phyloP scores from a whole-genome alignment of 2,329 filamentous ascomycete species.

The Alternaria sp. region DNA sequence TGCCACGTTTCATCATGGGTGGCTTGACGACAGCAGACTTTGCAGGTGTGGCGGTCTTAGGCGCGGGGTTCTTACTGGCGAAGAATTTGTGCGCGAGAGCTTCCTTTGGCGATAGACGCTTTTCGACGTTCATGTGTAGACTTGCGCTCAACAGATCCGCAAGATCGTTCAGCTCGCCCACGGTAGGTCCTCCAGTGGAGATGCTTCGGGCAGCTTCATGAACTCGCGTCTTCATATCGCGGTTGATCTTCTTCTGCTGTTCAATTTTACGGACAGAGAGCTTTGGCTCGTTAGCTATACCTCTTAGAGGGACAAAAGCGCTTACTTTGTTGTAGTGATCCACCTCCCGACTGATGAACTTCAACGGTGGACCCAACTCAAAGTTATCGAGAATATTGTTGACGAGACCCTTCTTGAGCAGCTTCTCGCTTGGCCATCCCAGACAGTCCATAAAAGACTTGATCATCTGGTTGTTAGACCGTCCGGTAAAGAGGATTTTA shows the following conservation, averaged over 20 bases:
- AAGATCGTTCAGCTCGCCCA: conserved; percentile 81
- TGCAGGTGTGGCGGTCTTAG: conserved; percentile 17
- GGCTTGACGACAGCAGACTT: conserved; percentile 38
- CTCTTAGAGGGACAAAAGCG: neutral
- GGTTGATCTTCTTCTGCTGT: conserved; percentile 66
- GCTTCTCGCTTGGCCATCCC: conserved; percentile 87
- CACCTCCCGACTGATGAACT: conserved; percentile 81
- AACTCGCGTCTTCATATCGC: conserved; percentile 80
- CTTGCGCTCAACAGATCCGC: conserved; percentile 88
- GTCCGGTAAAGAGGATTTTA: conserved; percentile 93
- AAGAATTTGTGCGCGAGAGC: conserved; percentile 92
- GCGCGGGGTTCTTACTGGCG: conserved; percentile 35
- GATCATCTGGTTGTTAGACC: conserved; percentile 98
- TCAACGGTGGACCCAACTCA: conserved; percentile 65
- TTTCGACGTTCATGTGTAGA: conserved; percentile 88
- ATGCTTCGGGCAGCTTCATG: conserved; percentile 74
- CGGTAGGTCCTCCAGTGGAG: conserved; percentile 67
- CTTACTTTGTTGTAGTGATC: conserved; percentile 53
- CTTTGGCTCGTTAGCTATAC: conserved; percentile 50
- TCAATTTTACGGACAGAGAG: conserved; percentile 70
- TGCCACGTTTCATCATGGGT: conserved; percentile 30
- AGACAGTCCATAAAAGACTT: conserved; percentile 95
- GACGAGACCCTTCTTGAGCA: conserved; percentile 74
- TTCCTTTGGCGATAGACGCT: conserved; percentile 84
- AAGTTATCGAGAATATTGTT: conserved; percentile 77